A percentile compares a stretch with the other conserved stretches of the same genome.
These are phyloP conservation scores for Globisporangium recalcitrans DNA, from an alignment of 352 stramenopile genomes.

Conservation along the genomic window DNA sequence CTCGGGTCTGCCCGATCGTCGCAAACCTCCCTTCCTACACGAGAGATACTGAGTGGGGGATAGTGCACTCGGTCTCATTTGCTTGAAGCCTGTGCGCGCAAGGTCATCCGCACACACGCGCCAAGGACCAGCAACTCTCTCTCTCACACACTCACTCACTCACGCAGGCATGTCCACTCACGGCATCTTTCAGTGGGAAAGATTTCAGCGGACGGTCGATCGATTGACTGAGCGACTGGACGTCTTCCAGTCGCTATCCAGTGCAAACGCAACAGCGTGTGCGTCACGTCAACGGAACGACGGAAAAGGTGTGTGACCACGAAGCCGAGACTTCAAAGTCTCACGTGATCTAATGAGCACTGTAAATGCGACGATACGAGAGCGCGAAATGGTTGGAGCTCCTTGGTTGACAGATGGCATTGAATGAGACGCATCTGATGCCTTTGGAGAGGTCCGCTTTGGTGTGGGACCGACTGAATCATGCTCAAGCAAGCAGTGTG, in stretches of 20 bases:
- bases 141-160: too few species aligned
- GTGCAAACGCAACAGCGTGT: background rate
- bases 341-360: background rate
- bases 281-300: background rate
- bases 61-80: background rate
- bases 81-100: background rate
- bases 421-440: background rate
- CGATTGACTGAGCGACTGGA: background rate
- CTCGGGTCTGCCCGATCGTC: too few species aligned
- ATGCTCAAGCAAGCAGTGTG: too few species aligned
- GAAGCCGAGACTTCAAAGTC: background rate
- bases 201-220: background rate
- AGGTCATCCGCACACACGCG: too few species aligned
- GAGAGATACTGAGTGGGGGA: too few species aligned
- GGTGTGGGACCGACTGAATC: too few species aligned
- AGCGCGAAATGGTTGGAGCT: background rate
- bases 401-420: background rate
- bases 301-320: too few species aligned
- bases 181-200: background rate
- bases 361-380: background rate
- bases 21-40: too few species aligned
- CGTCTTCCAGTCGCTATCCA: background rate
- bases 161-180: background rate
- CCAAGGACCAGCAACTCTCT: background rate
- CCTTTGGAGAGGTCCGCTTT: too few species aligned